A percentile compares a stretch with the other conserved stretches of the same genome.
Evolutionary conservation across 116 monocot species (phyloP).

Genomic region (Cymodocea nodosa): DNA sequence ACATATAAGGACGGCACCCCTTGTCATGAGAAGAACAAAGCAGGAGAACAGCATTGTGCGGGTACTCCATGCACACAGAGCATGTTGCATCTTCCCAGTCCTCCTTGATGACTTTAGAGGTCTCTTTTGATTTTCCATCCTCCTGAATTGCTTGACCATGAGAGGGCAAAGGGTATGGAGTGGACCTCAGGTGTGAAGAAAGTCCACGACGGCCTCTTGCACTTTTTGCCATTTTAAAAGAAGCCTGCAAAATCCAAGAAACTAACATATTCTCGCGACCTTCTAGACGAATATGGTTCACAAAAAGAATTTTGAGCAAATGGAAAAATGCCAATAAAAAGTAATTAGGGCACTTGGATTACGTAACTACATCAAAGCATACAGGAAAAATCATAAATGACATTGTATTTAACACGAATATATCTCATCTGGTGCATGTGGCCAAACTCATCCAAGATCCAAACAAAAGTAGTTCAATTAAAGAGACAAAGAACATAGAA

Average conservation of each 20-base stretch:
- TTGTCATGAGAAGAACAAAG: conserved; percentile 86
- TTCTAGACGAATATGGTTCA: too few species aligned
- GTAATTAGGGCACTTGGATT: too few species aligned
- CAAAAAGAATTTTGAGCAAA: too few species aligned
- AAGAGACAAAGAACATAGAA: too few species aligned
- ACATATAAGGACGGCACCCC: conserved; percentile 93
- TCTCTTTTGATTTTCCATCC: conserved; percentile 17
- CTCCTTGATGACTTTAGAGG: conserved; percentile 26
- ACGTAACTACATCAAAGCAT: too few species aligned
- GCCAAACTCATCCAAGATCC: too few species aligned
- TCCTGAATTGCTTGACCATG: background rate
- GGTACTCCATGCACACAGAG: conserved; percentile 86
- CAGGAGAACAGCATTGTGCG: conserved; percentile 88
- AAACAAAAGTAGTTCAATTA: too few species aligned
- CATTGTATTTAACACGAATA: too few species aligned
- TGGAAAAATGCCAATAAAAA: too few species aligned
- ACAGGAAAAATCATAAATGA: too few species aligned
- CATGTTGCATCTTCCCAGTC: conserved; percentile 83
- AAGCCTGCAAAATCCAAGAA: background rate
- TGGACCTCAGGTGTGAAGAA: conserved; percentile 17
- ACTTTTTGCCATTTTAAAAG: conserved; percentile 48
- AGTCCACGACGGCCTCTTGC: conserved; percentile 18
- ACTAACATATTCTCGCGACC: too few species aligned
- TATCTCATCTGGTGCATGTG: too few species aligned
- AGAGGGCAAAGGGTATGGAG: conserved; percentile 25